Conservation (phyloP, 2,329 filamentous ascomycete species). For the Aspergillus fumigatiaffinis region DNA sequence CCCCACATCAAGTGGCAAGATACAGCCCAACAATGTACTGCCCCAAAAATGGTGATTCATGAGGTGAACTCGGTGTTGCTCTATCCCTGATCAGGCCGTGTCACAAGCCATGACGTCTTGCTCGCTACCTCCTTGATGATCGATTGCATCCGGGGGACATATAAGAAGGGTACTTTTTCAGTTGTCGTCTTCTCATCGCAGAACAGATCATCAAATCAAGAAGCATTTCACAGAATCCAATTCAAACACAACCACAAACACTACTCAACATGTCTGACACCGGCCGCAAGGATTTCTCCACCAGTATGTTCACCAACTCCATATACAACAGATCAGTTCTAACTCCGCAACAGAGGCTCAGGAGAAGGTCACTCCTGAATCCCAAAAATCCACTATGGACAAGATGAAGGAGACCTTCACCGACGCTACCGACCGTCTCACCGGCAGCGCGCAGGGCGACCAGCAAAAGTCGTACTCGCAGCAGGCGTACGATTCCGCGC, state of each 20-base stretch:
- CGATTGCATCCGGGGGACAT: neutral
- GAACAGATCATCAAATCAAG: neutral
- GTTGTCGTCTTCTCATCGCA: neutral
- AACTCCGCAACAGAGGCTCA: constrained; percentile 42
- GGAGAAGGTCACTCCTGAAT: constrained; percentile 57
- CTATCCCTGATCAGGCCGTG: neutral
- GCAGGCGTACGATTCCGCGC: constrained; percentile 41
- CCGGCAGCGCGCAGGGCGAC: constrained; percentile 51
- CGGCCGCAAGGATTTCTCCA: constrained; percentile 58
- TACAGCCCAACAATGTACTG: neutral
- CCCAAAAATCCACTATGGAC: constrained; percentile 57
- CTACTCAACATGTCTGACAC: constrained; percentile 57
- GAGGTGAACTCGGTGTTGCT: too few relatives aligned
- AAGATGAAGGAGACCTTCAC: constrained; percentile 57
- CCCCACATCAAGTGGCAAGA: neutral
- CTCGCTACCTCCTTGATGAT: neutral
- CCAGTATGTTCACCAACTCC: constrained; percentile 35
- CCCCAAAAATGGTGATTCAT: neutral
- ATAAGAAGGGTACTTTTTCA: neutral
- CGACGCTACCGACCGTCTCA: constrained; percentile 52
- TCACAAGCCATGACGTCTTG: neutral
- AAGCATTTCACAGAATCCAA: neutral
- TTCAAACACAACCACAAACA: neutral
- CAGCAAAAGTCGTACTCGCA: constrained; percentile 53
- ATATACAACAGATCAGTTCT: constrained; percentile 19